Base-by-base conservation (phyloP, 2,329 filamentous ascomycete species). In the Hirsutella minnesotensis region DNA sequence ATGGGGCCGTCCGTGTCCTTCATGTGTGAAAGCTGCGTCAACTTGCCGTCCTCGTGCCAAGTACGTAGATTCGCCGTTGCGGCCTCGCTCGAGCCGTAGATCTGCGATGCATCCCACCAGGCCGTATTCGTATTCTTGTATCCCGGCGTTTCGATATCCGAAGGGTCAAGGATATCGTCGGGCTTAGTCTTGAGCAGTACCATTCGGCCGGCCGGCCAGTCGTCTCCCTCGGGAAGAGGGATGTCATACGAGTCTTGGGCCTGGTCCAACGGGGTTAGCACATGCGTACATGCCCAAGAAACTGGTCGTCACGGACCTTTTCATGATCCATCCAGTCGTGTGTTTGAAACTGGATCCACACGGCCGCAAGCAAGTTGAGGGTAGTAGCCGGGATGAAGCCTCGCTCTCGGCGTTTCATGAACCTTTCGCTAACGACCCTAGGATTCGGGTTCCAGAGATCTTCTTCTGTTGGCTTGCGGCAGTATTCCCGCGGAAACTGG, bases 381-480 rank as follows among this genome's bases (percentile, higher is more conserved):
- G 29, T 34, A 3, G 29, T 34, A 3, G 39, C 39, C 19, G 39
- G 39, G 7, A 40, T 24, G 20, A 40, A 40, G 29, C 39, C 39
- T 27, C 18, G 30, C 15, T 19, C 18, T 9, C 39, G 10, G 3
- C 39, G 8, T 13, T 19, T 21, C 39, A 40, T 40, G 19, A 40
- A 40, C 18, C 7, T 40, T 9, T 40, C 30, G 19, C 39, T 40
- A 22, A 40, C 24, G 1, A 40, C 9, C 3, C 39, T 13, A 3
- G 39, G 39, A 7, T 18, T 40, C 39, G 39, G 39, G 15, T n/a
- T 40, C 39, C 39, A 40, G 30, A 40, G 39, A 29, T 40, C 39
- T n/a, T 34, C 29, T 15, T 34, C 39, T 1, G 39, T 40, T 10
- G 39, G 39, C 30, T 40, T 40, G 3, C 29, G 29, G 24, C 39